These are phyloP conservation scores for Yarrowia yakushimensis DNA, from an alignment of 805 yeast species.

Conservation along the genomic window DNA sequence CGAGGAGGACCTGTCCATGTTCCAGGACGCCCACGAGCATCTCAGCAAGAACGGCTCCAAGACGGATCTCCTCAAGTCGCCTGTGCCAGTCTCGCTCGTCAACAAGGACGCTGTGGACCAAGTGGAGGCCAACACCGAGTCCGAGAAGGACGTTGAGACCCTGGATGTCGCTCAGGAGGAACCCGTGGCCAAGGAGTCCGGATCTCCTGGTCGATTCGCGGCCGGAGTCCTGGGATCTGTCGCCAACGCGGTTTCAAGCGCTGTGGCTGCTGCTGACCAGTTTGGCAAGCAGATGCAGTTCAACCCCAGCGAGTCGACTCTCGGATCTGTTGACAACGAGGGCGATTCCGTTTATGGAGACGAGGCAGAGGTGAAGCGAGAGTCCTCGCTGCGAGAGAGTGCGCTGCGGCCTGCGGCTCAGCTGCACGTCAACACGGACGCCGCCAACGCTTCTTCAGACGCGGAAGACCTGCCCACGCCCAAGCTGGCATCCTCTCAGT, in stretches of 20 bases:
- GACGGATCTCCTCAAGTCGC: neutral
- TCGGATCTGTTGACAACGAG: neutral
- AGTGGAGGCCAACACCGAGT: conserved; percentile 3
- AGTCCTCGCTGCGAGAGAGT: too few species aligned
- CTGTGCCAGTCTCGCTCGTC: neutral
- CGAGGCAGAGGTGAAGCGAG: neutral
- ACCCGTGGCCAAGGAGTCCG: neutral
- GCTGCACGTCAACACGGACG: conserved; percentile 12
- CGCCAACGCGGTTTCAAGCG: conserved; percentile 1
- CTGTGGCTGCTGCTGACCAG: conserved; percentile 22
- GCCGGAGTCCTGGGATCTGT: conserved; percentile 13
- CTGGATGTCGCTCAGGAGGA: too few species aligned
- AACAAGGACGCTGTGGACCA: neutral
- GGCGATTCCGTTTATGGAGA: neutral
- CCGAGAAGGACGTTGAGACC: too few species aligned
- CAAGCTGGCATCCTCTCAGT: conserved; percentile 2
- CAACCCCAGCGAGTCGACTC: conserved; percentile 22
- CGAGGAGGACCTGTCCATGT: conserved; percentile 21
- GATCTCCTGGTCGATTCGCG: conserved; percentile 1
- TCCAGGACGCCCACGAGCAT: conserved; percentile 20
- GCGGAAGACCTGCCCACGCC: conserved; percentile 14
- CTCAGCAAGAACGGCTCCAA: neutral
- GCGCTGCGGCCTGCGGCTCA: neutral
- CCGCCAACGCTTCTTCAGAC: neutral
- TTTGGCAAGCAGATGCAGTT: conserved; percentile 24